Percentiles rank a stretch among this genome's conserved stretches.
Evolutionary conservation across 768 basidiomycete genomes (phyloP).

Genomic region (Cystofilobasidium capitatum): DNA sequence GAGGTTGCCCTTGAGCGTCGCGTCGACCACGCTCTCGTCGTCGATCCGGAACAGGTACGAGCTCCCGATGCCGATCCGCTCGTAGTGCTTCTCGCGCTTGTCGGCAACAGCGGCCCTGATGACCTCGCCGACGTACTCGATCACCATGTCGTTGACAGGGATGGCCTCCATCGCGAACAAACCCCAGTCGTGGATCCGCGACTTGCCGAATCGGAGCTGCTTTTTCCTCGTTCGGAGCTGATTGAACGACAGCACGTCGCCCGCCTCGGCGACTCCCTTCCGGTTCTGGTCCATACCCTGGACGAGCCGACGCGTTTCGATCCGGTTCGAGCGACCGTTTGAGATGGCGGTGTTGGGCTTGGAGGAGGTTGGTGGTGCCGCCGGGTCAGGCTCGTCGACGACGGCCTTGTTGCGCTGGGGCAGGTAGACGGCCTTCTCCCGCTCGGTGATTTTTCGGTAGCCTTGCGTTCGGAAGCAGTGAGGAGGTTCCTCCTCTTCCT

Average conservation of each 20-base stretch:
- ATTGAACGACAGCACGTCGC: slow-evolving; percentile 82
- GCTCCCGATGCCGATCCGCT: slow-evolving; percentile 93
- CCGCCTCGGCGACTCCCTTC: slow-evolving; percentile 56
- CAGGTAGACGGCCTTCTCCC: slow-evolving; percentile 83
- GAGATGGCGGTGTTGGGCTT: neutral
- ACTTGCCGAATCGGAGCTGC: slow-evolving; percentile 85
- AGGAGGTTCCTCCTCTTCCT: slow-evolving; percentile 37
- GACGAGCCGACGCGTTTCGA: slow-evolving; percentile 80
- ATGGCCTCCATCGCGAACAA: slow-evolving; percentile 97
- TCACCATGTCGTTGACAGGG: slow-evolving; percentile 91
- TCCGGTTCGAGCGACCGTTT: slow-evolving; percentile 57
- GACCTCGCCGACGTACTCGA: slow-evolving; percentile 97
- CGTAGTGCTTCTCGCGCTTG: slow-evolving; percentile 91
- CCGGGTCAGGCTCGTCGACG: slow-evolving; percentile 27
- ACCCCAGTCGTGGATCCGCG: slow-evolving; percentile 97
- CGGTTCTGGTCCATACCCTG: slow-evolving; percentile 92
- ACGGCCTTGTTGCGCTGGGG: slow-evolving; percentile 53
- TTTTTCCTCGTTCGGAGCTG: slow-evolving; percentile 97
- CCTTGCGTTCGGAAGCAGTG: slow-evolving; percentile 80
- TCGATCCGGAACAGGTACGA: slow-evolving; percentile 97
- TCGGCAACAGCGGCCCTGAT: slow-evolving; percentile 92
- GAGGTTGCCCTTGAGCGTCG: slow-evolving; percentile 97
- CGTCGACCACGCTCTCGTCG: slow-evolving; percentile 95
- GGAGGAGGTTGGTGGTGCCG: neutral
- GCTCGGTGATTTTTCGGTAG: slow-evolving; percentile 85